Percentiles rank a stretch among this genome's conserved stretches.
Evolutionary conservation across 371 early-diverging fungal genomes (phyloP).

Genomic region (Apophysomyces variabilis): DNA sequence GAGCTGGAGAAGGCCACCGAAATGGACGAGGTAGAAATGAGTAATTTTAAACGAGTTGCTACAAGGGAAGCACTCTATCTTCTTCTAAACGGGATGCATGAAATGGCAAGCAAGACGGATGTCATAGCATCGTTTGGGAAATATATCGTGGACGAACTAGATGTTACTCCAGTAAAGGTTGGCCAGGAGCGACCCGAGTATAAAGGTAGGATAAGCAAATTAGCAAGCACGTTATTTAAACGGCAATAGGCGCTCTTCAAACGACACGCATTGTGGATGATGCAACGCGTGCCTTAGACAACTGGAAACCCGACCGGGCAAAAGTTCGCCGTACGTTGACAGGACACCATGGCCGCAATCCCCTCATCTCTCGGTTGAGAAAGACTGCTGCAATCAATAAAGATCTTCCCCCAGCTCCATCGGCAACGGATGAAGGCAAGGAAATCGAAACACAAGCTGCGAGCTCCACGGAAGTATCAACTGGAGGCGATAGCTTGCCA

Average conservation of each 20-base stretch:
- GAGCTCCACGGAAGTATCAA: conserved; percentile 2
- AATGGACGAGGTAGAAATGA: conserved; percentile 38
- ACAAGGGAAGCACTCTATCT: conserved; percentile 45
- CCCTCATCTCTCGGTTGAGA: conserved; percentile 21
- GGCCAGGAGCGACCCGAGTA: conserved; percentile 33
- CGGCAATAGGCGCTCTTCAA: conserved; percentile 23
- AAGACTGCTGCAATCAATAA: conserved; percentile 15
- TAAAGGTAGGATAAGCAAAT: conserved; percentile 14
- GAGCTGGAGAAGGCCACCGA: conserved; percentile 30
- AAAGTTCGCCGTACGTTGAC: conserved; percentile 42
- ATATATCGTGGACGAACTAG: conserved; percentile 47
- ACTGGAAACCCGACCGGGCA: conserved; percentile 42
- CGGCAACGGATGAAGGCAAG: not conserved
- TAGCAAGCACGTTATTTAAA: not conserved
- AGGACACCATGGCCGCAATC: conserved; percentile 42
- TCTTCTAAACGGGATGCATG: conserved; percentile 47
- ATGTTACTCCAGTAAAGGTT: conserved; percentile 35
- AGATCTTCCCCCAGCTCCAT: conserved; percentile 28
- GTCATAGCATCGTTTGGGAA: conserved; percentile 48
- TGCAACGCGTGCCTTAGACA: conserved; percentile 27
- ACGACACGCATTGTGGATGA: conserved; percentile 40
- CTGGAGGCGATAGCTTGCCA: not conserved
- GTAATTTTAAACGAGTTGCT: conserved; percentile 46
- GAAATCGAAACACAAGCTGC: not conserved
- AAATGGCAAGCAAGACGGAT: conserved; percentile 48